Evolutionary conservation across 768 basidiomycete species (phyloP), one percentile per base, ranked within the genome.

Genomic region (Suillus paluster): DNA sequence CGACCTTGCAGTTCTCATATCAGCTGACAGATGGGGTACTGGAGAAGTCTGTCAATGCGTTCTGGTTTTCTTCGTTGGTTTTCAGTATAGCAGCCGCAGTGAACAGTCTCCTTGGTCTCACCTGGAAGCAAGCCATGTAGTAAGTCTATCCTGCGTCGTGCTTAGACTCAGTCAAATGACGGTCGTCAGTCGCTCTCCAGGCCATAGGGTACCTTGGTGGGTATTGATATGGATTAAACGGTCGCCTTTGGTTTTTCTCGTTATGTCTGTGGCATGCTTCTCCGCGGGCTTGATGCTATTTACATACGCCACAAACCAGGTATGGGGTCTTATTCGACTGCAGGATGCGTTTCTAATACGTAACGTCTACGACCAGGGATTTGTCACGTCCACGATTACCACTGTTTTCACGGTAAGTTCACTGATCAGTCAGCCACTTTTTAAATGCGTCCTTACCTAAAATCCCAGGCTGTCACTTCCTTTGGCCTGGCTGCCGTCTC

Each of bases 211-310:
- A 55, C 83, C 83, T 10, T 84, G 83, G 83, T 84, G 83, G 83
- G 82, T 85, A 25, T 71, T 83, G 45, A 92, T 93, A 66, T 94
- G 90, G 91, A 93, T 93, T 77, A 93, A 92, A 71, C 81, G 91
- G 39, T 91, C 90, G 6, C 91, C 91, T 15, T 80, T 94, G 38
- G 89, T 92, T 64, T 92, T 93, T 77, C 84, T 93, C 50, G 91
- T 93, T 62, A 81, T 93, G 72, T 91, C 92, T 58, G 91, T 93
- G 49, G 89, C 90, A 44, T 90, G 88, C 74, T 94, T 94, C 75
- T 92, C 89, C 1, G 81, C 90, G 45, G 91, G 91, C 15, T 80
- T 93, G 19, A 87, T 89, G 68, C 83, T 88, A 48, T 93, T 93
- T 69, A 82, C 90, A 15, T 93, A 92, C 70, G 85, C 91, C 3